phyloP scores from a whole-genome alignment of 495 filamentous ascomycete species.

The Tuber magnatum region DNA sequence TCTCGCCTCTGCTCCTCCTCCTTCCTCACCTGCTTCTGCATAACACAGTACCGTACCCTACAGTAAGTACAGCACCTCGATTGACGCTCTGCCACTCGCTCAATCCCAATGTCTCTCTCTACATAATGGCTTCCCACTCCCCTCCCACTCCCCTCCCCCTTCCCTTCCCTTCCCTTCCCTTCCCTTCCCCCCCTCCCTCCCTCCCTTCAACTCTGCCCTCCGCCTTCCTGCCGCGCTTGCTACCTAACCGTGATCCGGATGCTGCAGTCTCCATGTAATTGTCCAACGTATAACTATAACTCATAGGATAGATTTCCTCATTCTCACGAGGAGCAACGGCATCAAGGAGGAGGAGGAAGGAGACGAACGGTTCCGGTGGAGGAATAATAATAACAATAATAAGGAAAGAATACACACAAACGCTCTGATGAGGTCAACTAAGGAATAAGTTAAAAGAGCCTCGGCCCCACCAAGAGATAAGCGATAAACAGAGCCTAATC shows the following conservation, averaged over 20 bases:
- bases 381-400: neutral
- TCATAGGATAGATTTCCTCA: neutral
- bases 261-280: neutral
- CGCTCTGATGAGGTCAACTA: neutral
- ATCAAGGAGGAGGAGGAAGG: neutral
- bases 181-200: neutral
- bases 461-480: slow-evolving; percentile 2
- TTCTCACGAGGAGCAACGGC: neutral
- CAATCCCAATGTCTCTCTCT: neutral
- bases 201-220: slow-evolving; percentile 3
- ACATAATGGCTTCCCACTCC: neutral
- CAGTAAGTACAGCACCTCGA: neutral
- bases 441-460: slow-evolving; percentile 4
- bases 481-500: neutral
- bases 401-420: neutral
- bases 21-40: neutral
- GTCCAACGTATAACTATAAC: slow-evolving; percentile 2
- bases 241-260: neutral
- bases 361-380: neutral
- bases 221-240: neutral
- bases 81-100: neutral
- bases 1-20: slow-evolving; percentile 3
- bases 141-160: neutral
- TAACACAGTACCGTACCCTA: neutral
- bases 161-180: neutral